A percentile compares a stretch with the other conserved stretches of the same genome.
Evolutionary conservation across 179 eudicot species (phyloP).

Genomic region (Beta lomatogona): DNA sequence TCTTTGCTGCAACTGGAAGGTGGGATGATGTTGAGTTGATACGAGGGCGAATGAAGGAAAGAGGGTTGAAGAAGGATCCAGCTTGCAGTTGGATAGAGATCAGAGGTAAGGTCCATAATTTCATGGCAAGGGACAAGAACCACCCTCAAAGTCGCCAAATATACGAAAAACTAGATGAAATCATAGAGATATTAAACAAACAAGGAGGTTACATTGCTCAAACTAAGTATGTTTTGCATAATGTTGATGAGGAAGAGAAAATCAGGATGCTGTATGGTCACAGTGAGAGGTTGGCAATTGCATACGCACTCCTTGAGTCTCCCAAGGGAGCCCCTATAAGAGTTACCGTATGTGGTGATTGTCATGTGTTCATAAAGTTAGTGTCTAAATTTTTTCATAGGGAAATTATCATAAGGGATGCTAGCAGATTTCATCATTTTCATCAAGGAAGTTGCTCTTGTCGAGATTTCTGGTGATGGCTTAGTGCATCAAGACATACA

Average conservation of each 20-base stretch:
- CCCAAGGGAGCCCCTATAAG: slow-evolving; percentile 55
- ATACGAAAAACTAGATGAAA: slow-evolving; percentile 47
- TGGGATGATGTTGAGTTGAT: slow-evolving; percentile 76
- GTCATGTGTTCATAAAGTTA: slow-evolving; percentile 70
- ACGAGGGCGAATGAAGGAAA: slow-evolving; percentile 63
- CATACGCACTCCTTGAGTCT: slow-evolving; percentile 65
- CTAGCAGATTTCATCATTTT: slow-evolving; percentile 88
- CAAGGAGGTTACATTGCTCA: slow-evolving; percentile 68
- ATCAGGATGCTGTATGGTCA: slow-evolving; percentile 64
- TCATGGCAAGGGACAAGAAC: slow-evolving; percentile 66
- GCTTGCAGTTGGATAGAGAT: slow-evolving; percentile 95
- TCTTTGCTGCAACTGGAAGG: slow-evolving; percentile 60
- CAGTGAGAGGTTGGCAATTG: slow-evolving; percentile 86
- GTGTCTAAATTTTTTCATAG: slow-evolving; percentile 56
- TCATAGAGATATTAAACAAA: slow-evolving; percentile 47
- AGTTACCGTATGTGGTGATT: slow-evolving; percentile 82
- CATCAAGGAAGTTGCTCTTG: slow-evolving; percentile 74
- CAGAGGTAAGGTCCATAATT: slow-evolving; percentile 60
- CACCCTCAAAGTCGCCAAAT: slow-evolving; percentile 63
- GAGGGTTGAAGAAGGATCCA: slow-evolving; percentile 81
- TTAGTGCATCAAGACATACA: no score
- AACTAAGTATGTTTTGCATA: slow-evolving; percentile 62
- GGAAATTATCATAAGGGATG: slow-evolving; percentile 77
- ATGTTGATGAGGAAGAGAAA: slow-evolving; percentile 73
- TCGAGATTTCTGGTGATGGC: slow-evolving; percentile 80